Percentiles rank a stretch among this genome's conserved stretches.
Conservation (phyloP, 306 rosid genomes). For the Heteromeles arbutifolia region DNA sequence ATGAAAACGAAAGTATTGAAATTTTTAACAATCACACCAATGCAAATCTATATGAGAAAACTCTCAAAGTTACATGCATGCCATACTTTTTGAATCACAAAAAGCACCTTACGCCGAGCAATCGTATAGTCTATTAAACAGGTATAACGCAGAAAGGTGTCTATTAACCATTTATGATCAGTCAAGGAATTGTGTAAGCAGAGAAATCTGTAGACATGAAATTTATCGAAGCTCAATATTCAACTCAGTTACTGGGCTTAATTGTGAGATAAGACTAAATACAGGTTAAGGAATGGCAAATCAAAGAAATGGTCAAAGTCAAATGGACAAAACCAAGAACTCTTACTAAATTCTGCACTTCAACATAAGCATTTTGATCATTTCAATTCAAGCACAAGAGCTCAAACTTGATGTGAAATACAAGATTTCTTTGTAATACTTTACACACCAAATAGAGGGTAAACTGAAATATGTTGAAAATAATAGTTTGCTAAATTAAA, state of each 20-base stretch:
- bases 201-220: background rate
- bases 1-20: background rate
- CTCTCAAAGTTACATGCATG: background rate
- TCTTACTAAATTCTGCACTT: background rate
- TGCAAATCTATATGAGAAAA: background rate
- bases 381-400: background rate
- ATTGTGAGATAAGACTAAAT: background rate
- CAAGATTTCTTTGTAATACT: slow-evolving; percentile 10
- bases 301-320: background rate
- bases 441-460: slow-evolving; percentile 9
- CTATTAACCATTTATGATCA: background rate
- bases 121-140: background rate
- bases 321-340: background rate
- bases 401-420: background rate
- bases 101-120: background rate
- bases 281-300: background rate
- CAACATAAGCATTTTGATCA: background rate
- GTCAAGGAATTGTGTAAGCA: background rate
- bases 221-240: background rate
- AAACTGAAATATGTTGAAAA: background rate
- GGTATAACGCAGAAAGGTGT: background rate
- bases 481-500: background rate
- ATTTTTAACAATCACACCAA: background rate
- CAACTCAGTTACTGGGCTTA: background rate
- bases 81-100: background rate